Percentiles rank a stretch among this genome's conserved stretches.
These are phyloP conservation scores for Populus hybrid DNA, from an alignment of 441 rosid genomes.

Conservation along the genomic window DNA sequence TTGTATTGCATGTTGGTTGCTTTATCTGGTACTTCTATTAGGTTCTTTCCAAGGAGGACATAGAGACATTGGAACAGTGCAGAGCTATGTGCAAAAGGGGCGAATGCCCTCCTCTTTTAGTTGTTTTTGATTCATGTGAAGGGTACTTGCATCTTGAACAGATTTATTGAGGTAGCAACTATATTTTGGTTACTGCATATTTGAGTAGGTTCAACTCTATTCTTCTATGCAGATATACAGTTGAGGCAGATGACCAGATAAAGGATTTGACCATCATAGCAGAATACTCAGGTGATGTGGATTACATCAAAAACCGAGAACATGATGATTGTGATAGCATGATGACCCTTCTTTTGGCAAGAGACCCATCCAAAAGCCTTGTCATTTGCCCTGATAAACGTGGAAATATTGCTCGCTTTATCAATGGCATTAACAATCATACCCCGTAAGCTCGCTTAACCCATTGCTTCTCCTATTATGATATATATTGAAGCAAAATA, in stretches of 20 bases:
- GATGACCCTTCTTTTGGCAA: constrained; percentile 84
- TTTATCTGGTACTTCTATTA: constrained; percentile 14
- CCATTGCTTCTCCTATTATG: constrained; percentile 3
- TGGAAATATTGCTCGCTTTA: constrained; percentile 86
- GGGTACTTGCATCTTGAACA: constrained; percentile 47
- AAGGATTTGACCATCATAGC: constrained; percentile 82
- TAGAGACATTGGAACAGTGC: constrained; percentile 63
- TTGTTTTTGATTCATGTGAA: constrained; percentile 79
- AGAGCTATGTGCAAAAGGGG: constrained; percentile 68
- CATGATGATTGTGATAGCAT: constrained; percentile 82
- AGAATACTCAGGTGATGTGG: constrained; percentile 87
- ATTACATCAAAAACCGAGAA: constrained; percentile 69
- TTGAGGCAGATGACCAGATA: constrained; percentile 73
- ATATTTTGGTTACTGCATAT: constrained; percentile 1
- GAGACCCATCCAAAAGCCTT: constrained; percentile 62
- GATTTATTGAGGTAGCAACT: constrained; percentile 11
- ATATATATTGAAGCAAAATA: neutral
- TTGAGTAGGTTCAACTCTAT: constrained; percentile 13
- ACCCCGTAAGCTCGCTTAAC: constrained; percentile 47
- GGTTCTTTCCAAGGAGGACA: constrained; percentile 79
- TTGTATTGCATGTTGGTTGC: constrained; percentile 1
- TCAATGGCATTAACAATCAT: constrained; percentile 85
- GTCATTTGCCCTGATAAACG: constrained; percentile 85
- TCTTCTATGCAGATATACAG: constrained; percentile 62
- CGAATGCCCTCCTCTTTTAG: constrained; percentile 73